These are phyloP conservation scores for Coemansia brasiliensis DNA, from an alignment of 192 early-diverging fungal species.

Conservation along the genomic window DNA sequence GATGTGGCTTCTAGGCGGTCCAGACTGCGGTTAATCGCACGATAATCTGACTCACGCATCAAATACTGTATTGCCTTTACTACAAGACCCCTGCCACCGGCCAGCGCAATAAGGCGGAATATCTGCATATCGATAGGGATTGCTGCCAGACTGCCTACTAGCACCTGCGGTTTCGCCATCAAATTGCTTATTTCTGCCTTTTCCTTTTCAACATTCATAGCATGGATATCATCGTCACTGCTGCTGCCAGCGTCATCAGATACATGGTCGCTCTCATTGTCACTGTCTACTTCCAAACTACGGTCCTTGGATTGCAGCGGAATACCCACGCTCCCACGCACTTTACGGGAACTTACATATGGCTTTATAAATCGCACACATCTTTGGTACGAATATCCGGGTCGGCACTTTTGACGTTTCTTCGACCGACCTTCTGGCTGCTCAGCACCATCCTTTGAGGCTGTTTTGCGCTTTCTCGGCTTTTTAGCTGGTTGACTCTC, in stretches of 20 bases:
- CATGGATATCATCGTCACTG: constrained; percentile 27
- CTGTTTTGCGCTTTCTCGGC: not conserved
- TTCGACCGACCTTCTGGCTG: not conserved
- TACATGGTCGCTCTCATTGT: constrained; percentile 1
- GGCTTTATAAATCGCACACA: constrained; percentile 47
- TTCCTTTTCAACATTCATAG: constrained; percentile 24
- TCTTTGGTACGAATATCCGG: constrained; percentile 31
- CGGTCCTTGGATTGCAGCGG: constrained; percentile 16
- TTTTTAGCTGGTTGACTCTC: constrained; percentile 1
- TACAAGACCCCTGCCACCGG: constrained; percentile 34
- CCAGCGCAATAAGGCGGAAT: constrained; percentile 41
- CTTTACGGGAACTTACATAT: constrained; percentile 11
- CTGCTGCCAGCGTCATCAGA: constrained; percentile 8
- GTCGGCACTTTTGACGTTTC: not conserved
- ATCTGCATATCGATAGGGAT: constrained; percentile 39
- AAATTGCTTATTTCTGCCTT: constrained; percentile 36
- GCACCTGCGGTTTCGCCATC: constrained; percentile 26
- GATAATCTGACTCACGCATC: constrained; percentile 7
- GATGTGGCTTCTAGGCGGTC: constrained; percentile 23
- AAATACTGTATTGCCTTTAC: constrained; percentile 20
- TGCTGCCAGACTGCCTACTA: constrained; percentile 15
- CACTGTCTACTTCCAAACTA: not conserved
- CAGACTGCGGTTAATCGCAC: constrained; percentile 16
- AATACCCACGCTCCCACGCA: constrained; percentile 25
- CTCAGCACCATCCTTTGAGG: too few relatives aligned